Evolutionary conservation across 176 grass and related monocot genomes (phyloP), one percentile per base, ranked within the genome.

Genomic region (Raddia distichophylla): DNA sequence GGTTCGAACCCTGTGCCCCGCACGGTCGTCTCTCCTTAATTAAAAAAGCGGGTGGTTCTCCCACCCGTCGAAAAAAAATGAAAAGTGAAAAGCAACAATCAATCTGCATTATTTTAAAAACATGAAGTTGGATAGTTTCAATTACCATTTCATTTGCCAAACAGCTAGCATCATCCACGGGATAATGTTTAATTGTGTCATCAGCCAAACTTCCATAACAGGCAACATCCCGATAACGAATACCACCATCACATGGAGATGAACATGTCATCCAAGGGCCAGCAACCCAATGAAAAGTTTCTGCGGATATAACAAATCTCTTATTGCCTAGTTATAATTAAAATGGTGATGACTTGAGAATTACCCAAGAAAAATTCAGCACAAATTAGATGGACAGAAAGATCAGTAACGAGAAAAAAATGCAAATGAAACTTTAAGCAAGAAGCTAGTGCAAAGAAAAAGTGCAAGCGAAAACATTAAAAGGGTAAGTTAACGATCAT

Each of bases 211-310:
- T 87, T 86, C 90, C 93, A 84, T 86, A 97, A 78, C 93, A 97
- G 77, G 73, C 87, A 73, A 89, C 84, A 75, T 93, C 87, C 70
- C 86, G 84, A 78, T 97, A 97, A 18, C 88, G 77, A 33, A 93
- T 10, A 33, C 93, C 90, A 72, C 90, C 93, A 82, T 97, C 93
- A 84, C 93, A 93, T 63, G 90, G 93, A 60, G 93, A 90, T 44
- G 93, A 97, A 60, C 90, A 97, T 16, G 82, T 83, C 93, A 97
- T 93, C 93, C 93, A 93, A 64, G 70, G 83, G 12, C 90, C 86
- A 73, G 73, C 80, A 75, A 97, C 86, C 93, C 93, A 97, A 40
- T 89, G 89, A 80, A 89, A 93, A 68, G 50, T 88, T 86, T 91
- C 90, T 97, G 76, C 53, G 52, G 65, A 74, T 58, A 80, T 84